A percentile compares a stretch with the other conserved stretches of the same genome.
Conservation (phyloP, 2,329 filamentous ascomycete species). For the Penicillium aurantiogriseum region DNA sequence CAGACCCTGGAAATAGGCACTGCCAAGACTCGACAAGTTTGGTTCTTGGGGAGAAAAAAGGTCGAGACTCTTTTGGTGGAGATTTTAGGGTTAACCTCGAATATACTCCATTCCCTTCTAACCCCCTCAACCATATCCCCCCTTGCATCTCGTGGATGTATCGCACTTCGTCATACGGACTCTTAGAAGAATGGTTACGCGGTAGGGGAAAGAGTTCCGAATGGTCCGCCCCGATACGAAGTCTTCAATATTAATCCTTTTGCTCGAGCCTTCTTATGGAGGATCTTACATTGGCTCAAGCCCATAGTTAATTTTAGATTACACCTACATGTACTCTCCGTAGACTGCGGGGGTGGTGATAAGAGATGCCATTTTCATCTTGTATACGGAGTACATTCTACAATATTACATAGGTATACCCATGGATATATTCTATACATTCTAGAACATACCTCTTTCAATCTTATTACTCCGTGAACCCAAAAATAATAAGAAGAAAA, state of each 20-base stretch:
- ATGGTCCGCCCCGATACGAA: slow-evolving; percentile 20
- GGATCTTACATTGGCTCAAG: slow-evolving; percentile 6
- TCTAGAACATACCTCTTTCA: not conserved
- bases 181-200: slow-evolving; percentile 19
- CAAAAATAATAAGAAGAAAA: not conserved
- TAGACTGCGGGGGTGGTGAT: slow-evolving; percentile 3
- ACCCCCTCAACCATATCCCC: not conserved
- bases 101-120: not conserved
- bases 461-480: not conserved
- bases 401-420: not conserved
- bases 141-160: slow-evolving; percentile 27
- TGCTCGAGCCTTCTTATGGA: slow-evolving; percentile 9
- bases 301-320: slow-evolving; percentile 9
- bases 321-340: not conserved
- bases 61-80: slow-evolving; percentile 16
- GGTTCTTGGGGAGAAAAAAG: slow-evolving; percentile 9
- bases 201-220: slow-evolving; percentile 24
- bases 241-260: not conserved
- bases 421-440: not conserved
- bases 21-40: slow-evolving; percentile 10
- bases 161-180: slow-evolving; percentile 20
- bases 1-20: slow-evolving; percentile 10
- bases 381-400: not conserved
- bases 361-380: slow-evolving; percentile 1
- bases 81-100: slow-evolving; percentile 4